These are phyloP conservation scores for Mangifera indica DNA, from an alignment of 345 rosid genomes.

Conservation along the genomic window DNA sequence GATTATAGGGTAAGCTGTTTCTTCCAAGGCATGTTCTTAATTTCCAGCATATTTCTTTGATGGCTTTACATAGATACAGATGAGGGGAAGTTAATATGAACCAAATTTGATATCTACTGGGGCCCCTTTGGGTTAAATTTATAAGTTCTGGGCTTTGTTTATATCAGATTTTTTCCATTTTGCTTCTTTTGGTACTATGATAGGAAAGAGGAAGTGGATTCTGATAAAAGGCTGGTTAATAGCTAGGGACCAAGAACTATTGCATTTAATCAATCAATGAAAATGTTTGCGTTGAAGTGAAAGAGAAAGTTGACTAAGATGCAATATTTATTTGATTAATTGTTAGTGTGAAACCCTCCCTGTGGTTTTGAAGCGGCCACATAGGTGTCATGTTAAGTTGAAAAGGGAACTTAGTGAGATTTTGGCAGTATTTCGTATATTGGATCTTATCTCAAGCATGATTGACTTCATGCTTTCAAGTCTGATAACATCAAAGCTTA, in stretches of 20 bases:
- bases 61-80: background rate
- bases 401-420: background rate
- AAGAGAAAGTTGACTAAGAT: background rate
- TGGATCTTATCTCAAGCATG: background rate
- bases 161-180: background rate
- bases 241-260: background rate
- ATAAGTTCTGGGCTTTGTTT: background rate
- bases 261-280: background rate
- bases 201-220: background rate
- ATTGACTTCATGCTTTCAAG: background rate
- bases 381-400: background rate
- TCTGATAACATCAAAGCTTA: slow-evolving; percentile 6
- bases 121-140: background rate
- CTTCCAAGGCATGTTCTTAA: slow-evolving; percentile 2
- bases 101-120: slow-evolving; percentile 2
- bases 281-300: background rate
- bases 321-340: background rate
- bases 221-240: background rate
- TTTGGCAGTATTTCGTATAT: background rate
- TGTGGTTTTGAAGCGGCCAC: background rate
- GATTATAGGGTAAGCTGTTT: slow-evolving; percentile 57
- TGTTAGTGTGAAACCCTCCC: background rate
- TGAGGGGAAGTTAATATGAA: background rate
- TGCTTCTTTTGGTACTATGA: background rate
- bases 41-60: background rate